These are phyloP conservation scores for Lentinula novae-zelandiae DNA, from an alignment of 1,284 basidiomycete genomes.

Conservation along the genomic window DNA sequence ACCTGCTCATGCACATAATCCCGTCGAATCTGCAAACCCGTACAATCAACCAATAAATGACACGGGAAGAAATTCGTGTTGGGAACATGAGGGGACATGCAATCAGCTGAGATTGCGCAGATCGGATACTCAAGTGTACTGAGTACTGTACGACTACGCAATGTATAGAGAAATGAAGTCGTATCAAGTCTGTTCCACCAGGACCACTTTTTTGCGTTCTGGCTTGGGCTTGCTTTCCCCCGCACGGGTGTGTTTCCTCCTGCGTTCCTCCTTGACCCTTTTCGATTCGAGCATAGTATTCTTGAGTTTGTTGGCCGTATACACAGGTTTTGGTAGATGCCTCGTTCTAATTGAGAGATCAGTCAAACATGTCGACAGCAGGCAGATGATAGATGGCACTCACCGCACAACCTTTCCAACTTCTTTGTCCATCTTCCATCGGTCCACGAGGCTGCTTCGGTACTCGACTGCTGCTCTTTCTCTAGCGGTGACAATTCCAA, in stretches of 20 bases:
- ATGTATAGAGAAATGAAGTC: background rate
- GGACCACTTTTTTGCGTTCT: conserved; percentile 84
- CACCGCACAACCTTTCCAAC: conserved; percentile 82
- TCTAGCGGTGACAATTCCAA: conserved; percentile 89
- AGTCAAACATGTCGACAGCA: background rate
- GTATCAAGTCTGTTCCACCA: conserved; percentile 63
- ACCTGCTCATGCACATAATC: no score
- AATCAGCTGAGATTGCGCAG: no score
- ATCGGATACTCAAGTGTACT: background rate
- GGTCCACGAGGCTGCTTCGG: conserved; percentile 81
- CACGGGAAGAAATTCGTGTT: no score
- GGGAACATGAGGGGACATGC: no score
- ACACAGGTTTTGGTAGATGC: conserved; percentile 87
- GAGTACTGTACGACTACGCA: no score
- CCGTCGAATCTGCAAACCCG: no score
- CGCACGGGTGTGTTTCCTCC: conserved; percentile 82
- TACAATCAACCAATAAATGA: no score
- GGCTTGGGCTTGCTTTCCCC: conserved; percentile 90
- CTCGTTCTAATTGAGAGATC: conserved; percentile 51
- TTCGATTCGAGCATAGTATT: conserved; percentile 90
- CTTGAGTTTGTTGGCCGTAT: conserved; percentile 87
- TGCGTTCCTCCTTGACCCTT: conserved; percentile 90
- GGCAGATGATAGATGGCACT: conserved; percentile 21
- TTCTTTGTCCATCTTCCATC: conserved; percentile 85
- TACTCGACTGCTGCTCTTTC: conserved; percentile 95